These are phyloP conservation scores for Phytophthora aleatoria DNA, from an alignment of 352 stramenopile species.

Conservation along the genomic window DNA sequence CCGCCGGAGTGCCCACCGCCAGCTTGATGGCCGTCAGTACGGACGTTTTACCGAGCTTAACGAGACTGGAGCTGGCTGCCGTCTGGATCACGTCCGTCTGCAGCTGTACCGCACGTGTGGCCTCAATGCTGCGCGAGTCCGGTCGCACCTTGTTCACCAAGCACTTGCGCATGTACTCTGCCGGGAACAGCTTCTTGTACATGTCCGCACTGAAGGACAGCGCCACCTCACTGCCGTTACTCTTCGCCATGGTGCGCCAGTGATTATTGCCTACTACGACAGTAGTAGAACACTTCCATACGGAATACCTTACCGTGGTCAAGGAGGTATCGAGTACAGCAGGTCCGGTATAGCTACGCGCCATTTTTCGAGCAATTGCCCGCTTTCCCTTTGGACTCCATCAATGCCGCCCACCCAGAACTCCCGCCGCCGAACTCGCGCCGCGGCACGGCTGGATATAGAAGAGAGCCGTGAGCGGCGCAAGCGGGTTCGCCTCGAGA, in stretches of 20 bases:
- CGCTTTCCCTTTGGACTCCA: conserved; percentile 3
- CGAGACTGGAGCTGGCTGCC: conserved; percentile 69
- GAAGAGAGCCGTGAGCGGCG: not conserved
- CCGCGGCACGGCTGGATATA: not conserved
- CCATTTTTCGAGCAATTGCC: conserved; percentile 19
- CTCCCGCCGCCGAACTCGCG: conserved; percentile 2
- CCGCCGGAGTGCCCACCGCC: conserved; percentile 69
- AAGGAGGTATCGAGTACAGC: no score
- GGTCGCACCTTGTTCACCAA: conserved; percentile 61
- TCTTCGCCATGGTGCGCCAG: conserved; percentile 12
- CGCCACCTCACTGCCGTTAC: conserved; percentile 29
- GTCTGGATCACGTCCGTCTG: conserved; percentile 72
- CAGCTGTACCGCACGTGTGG: conserved; percentile 56
- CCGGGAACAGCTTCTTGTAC: conserved; percentile 80
- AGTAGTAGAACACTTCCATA: no score
- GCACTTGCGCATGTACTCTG: conserved; percentile 70
- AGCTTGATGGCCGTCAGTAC: conserved; percentile 77
- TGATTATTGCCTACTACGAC: no score
- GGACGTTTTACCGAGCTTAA: conserved; percentile 77
- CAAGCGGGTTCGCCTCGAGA: not conserved
- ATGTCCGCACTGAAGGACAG: conserved; percentile 70
- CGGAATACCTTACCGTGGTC: no score
- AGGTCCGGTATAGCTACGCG: not conserved
- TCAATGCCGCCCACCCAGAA: conserved; percentile 10
- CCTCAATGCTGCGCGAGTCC: conserved; percentile 58